Percentiles rank a stretch among this genome's conserved stretches.
Evolutionary conservation across 2,329 filamentous ascomycete genomes (phyloP).

Genomic region (Diaporthe sp.): DNA sequence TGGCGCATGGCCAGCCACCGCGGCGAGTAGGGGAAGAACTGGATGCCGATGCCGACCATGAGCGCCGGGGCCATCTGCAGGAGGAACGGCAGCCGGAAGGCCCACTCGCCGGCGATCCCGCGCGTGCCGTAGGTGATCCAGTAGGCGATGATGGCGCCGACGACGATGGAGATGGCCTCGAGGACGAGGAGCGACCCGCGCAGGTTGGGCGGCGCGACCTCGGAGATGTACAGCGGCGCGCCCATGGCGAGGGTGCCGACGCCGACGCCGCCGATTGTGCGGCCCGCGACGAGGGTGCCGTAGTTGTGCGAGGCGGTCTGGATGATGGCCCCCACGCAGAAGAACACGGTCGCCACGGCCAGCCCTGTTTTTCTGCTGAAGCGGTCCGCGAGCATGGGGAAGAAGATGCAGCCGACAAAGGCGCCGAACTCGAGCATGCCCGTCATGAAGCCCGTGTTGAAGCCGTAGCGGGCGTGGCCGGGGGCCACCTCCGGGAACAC

Average conservation of each 20-base stretch:
- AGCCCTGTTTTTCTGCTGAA: constrained; percentile 53
- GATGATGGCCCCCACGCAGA: constrained; percentile 58
- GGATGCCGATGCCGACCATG: constrained; percentile 67
- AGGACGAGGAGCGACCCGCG: constrained; percentile 42
- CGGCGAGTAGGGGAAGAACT: constrained; percentile 62
- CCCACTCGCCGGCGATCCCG: constrained; percentile 56
- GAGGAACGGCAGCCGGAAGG: constrained; percentile 64
- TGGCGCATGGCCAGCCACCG: constrained; percentile 51
- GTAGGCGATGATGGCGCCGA: constrained; percentile 59
- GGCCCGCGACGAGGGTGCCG: constrained; percentile 56
- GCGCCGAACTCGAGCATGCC: constrained; percentile 62
- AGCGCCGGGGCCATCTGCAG: constrained; percentile 70
- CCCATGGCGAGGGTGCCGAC: constrained; percentile 57
- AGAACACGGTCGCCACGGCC: constrained; percentile 52
- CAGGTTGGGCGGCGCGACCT: constrained; percentile 44
- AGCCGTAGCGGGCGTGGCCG: constrained; percentile 53
- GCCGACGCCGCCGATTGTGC: constrained; percentile 59
- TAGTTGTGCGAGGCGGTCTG: constrained; percentile 55
- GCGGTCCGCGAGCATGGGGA: constrained; percentile 55
- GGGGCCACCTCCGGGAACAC: constrained; percentile 48
- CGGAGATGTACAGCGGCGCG: constrained; percentile 46
- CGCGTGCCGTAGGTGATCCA: constrained; percentile 59
- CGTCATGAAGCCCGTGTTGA: constrained; percentile 61
- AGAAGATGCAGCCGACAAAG: constrained; percentile 62
- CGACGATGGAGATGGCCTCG: constrained; percentile 55